A percentile compares a stretch with the other conserved stretches of the same genome.
These are phyloP conservation scores for Licmophora abbreviata DNA, from an alignment of 108 stramenopile genomes.

Conservation along the genomic window DNA sequence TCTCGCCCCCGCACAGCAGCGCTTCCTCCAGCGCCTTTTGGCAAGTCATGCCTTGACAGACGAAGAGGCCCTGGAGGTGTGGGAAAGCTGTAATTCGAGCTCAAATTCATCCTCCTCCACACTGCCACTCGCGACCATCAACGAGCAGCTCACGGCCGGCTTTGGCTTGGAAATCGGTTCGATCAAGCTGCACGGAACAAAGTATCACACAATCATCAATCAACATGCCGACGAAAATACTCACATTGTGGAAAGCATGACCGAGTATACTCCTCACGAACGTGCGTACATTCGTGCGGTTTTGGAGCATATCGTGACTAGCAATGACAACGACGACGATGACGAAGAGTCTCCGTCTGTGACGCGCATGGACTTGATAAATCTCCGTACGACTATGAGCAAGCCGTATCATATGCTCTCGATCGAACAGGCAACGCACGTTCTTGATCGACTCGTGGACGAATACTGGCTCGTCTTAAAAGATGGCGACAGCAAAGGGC, in stretches of 20 bases:
- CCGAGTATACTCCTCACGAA: slow-evolving; percentile 36
- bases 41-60: slow-evolving; percentile 47
- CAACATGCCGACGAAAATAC: slow-evolving; percentile 14
- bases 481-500: slow-evolving; percentile 3
- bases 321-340: no score
- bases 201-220: slow-evolving; percentile 57
- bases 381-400: slow-evolving; percentile 40
- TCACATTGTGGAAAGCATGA: slow-evolving; percentile 21
- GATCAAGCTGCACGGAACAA: slow-evolving; percentile 17
- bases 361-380: slow-evolving; percentile 47
- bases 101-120: no score
- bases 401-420: slow-evolving; percentile 33
- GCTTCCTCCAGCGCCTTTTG: slow-evolving; percentile 63
- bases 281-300: slow-evolving; percentile 39
- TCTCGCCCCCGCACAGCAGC: slow-evolving; percentile 50
- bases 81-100: slow-evolving; percentile 34
- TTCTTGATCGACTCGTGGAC: slow-evolving; percentile 11
- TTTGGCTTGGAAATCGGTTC: slow-evolving; percentile 70
- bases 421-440: slow-evolving; percentile 28
- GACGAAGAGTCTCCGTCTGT: slow-evolving; percentile 20
- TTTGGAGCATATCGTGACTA: slow-evolving; percentile 41
- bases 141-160: slow-evolving; percentile 34
- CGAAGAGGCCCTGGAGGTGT: slow-evolving; percentile 26
- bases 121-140: slow-evolving; percentile 56
- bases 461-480: slow-evolving; percentile 20